Evolutionary conservation across 768 basidiomycete genomes (phyloP), one percentile per base, ranked within the genome.

Genomic region (Termitomyces sp.): DNA sequence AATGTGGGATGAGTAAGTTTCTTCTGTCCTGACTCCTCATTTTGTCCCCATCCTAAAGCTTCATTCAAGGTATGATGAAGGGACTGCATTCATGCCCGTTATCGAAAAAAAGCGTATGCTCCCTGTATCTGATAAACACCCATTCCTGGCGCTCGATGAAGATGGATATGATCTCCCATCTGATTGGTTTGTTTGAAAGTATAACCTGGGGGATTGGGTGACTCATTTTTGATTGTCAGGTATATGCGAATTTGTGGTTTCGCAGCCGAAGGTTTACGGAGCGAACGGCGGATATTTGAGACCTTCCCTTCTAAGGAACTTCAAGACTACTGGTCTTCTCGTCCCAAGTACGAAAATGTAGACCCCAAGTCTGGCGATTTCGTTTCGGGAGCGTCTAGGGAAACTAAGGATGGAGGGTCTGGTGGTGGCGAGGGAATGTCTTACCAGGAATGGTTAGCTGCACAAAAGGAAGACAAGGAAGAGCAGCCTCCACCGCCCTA

Each of bases 1-100:
- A 7, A 93, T 92, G 91, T 93, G 92, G 90, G 92, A 94, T 67
- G 92, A 92, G 87, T 84, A 61, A 68, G 80, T 74, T 11, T 28
- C 66, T 64, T 46, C 6, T 52, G 64, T 32, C 49, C 49, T 35
- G 6, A 33, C 45, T 61, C 59, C 40, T 65, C 36, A 50, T 50
- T 53, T 44, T 33, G 38, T 59, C 35, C 61, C 40, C 12, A 50
- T 61, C 54, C 61, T 57, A 22, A 58, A 44, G 50, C 3, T 50
- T 44, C n/a, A 6, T 55, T 38, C 16, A 64, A 90, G 89, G 71
- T 92, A 92, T 64, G 91, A 93, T 66, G 90, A 92, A 77, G 92
- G 92, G 40, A 94, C 92, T 0, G 90, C 86, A 2, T 84, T 91
- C 63, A 84, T 94, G 80, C 92, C 92, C 7, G 82, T 85, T 15